A percentile compares a stretch with the other conserved stretches of the same genome.
phyloP scores from a whole-genome alignment of 805 yeast genomes.

The Spathaspora arborariae region DNA sequence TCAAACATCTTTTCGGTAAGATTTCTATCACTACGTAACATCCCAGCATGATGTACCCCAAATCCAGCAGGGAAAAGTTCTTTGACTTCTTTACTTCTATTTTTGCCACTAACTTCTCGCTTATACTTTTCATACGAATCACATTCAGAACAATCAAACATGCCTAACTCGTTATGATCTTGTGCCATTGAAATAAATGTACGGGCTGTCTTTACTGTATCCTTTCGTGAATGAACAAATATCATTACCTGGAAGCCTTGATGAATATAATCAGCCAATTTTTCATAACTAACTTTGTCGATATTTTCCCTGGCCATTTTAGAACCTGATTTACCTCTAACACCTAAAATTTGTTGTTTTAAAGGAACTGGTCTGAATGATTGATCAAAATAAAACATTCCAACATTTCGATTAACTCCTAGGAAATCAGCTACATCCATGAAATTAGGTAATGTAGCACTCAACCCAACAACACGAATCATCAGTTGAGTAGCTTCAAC shows the following conservation, averaged over 20 bases:
- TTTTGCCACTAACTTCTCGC: slow-evolving; percentile 64
- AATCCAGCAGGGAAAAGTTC: slow-evolving; percentile 81
- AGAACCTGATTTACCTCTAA: slow-evolving; percentile 79
- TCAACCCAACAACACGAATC: slow-evolving; percentile 90
- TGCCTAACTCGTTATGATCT: slow-evolving; percentile 49
- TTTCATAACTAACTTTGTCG: slow-evolving; percentile 74
- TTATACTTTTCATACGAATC: slow-evolving; percentile 42
- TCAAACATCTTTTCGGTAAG: slow-evolving; percentile 84
- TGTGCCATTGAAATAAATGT: slow-evolving; percentile 67
- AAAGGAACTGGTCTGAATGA: slow-evolving; percentile 92
- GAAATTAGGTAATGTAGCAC: slow-evolving; percentile 91
- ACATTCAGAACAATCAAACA: slow-evolving; percentile 55
- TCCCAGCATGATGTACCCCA: slow-evolving; percentile 97
- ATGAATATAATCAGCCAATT: slow-evolving; percentile 60
- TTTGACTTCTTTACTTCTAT: slow-evolving; percentile 71
- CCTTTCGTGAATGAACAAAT: slow-evolving; percentile 93
- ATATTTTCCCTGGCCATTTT: slow-evolving; percentile 66
- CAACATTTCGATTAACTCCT: slow-evolving; percentile 84
- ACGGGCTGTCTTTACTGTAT: slow-evolving; percentile 80
- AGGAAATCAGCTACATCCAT: slow-evolving; percentile 92
- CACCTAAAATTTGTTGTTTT: slow-evolving; percentile 84
- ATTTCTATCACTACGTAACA: slow-evolving; percentile 87
- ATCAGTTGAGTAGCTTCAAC: slow-evolving; percentile 92
- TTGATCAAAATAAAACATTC: slow-evolving; percentile 92
- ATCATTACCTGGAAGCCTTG: slow-evolving; percentile 91